Evolutionary conservation across 306 rosid genomes (phyloP).

Genomic region (Vigna radiata): DNA sequence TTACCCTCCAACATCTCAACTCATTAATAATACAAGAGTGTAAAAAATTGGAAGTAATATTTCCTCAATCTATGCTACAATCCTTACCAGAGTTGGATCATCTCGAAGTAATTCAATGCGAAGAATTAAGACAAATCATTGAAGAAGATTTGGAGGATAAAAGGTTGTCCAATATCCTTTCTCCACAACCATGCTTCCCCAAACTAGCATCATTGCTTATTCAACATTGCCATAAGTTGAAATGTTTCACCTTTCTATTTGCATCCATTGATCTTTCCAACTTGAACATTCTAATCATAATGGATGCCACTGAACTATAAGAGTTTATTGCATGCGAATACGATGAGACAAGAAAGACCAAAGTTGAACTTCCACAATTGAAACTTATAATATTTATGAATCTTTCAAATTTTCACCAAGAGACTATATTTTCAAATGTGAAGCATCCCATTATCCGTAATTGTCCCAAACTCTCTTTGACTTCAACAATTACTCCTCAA

Average conservation of each 20-base stretch:
- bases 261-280: neutral
- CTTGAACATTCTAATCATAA: neutral
- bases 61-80: neutral
- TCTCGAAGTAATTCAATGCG: neutral
- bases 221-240: neutral
- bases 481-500: neutral
- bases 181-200: neutral
- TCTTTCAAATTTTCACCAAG: slow-evolving; percentile 29
- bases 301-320: neutral
- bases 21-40: accelerated
- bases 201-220: neutral
- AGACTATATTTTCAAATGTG: slow-evolving; percentile 1
- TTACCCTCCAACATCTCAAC: neutral
- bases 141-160: neutral
- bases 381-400: neutral
- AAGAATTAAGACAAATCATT: slow-evolving; percentile 21
- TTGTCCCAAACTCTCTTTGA: slow-evolving; percentile 33
- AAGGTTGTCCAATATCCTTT: neutral
- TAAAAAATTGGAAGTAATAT: slow-evolving; percentile 16
- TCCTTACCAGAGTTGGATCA: slow-evolving; percentile 9
- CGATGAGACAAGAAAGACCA: neutral
- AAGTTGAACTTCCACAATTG: slow-evolving; percentile 28
- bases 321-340: neutral
- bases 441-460: neutral
- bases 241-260: neutral